phyloP scores from a whole-genome alignment of 1,139 yeast genomes.

The Suhomyces bribrorum region DNA sequence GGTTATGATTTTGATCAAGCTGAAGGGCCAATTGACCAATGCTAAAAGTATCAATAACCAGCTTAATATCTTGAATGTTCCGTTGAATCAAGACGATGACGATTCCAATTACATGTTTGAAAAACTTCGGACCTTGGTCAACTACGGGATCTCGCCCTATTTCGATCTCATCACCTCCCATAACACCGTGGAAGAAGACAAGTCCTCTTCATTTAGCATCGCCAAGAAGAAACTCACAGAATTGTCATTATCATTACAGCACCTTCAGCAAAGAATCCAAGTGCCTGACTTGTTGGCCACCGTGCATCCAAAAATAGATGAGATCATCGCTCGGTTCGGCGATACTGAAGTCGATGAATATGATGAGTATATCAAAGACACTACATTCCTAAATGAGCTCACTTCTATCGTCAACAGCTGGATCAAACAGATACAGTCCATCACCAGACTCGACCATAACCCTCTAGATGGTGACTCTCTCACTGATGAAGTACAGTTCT shows the following conservation, averaged over 20 bases:
- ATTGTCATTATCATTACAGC: slow-evolving; percentile 65
- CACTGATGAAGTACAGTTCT: slow-evolving; percentile 72
- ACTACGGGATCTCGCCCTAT: slow-evolving; percentile 43
- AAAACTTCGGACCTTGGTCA: slow-evolving; percentile 58
- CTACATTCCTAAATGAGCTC: slow-evolving; percentile 60
- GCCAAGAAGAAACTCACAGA: slow-evolving; percentile 71
- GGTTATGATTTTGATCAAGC: slow-evolving; percentile 46
- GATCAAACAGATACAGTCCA: slow-evolving; percentile 63
- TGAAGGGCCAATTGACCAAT: slow-evolving; percentile 34
- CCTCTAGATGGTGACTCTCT: slow-evolving; percentile 60
- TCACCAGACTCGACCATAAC: slow-evolving; percentile 54
- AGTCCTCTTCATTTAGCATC: slow-evolving; percentile 30
- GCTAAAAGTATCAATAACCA: slow-evolving; percentile 36
- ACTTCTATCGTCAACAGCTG: slow-evolving; percentile 71
- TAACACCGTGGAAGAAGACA: slow-evolving; percentile 17
- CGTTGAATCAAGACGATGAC: slow-evolving; percentile 27
- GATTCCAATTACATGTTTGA: slow-evolving; percentile 45
- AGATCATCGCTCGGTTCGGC: slow-evolving; percentile 25
- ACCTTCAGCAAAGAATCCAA: slow-evolving; percentile 67
- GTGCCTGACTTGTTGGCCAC: slow-evolving; percentile 61
- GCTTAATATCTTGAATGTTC: slow-evolving; percentile 38
- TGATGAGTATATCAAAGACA: slow-evolving; percentile 39
- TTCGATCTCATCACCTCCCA: slow-evolving; percentile 30
- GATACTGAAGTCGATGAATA: slow-evolving; percentile 22
- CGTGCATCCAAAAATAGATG: slow-evolving; percentile 55